These are phyloP conservation scores for Berkeleyomyces rouxiae DNA, from an alignment of 2,329 filamentous ascomycete genomes.

Conservation along the genomic window DNA sequence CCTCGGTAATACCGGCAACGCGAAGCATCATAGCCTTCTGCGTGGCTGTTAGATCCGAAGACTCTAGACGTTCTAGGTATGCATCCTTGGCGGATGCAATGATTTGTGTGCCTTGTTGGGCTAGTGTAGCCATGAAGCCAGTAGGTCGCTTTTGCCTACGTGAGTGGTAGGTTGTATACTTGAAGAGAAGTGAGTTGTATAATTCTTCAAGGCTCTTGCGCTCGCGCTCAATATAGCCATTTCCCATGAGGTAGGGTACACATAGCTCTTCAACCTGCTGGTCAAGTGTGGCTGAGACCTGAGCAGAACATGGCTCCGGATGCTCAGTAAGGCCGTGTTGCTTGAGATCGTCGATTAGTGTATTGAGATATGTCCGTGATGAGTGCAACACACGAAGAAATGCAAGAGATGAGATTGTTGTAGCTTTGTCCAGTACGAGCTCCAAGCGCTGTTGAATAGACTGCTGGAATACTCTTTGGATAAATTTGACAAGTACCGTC, in stretches of 20 bases:
- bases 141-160: conserved; percentile 74
- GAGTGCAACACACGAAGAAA: conserved; percentile 85
- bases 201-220: conserved; percentile 57
- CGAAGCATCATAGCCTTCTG: conserved; percentile 83
- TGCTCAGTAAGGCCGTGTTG: conserved; percentile 88
- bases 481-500: conserved; percentile 78
- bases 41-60: conserved; percentile 69
- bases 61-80: conserved; percentile 77
- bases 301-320: conserved; percentile 75
- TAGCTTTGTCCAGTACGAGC: conserved; percentile 88
- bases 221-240: conserved; percentile 55
- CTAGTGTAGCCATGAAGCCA: conserved; percentile 81
- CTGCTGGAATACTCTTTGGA: conserved; percentile 93
- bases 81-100: conserved; percentile 78
- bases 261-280: conserved; percentile 66
- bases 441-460: conserved; percentile 93
- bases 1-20: conserved; percentile 69
- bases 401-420: conserved; percentile 76
- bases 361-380: conserved; percentile 73
- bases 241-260: conserved; percentile 51
- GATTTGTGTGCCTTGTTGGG: conserved; percentile 77
- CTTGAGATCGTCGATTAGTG: conserved; percentile 83
- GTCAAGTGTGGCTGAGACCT: conserved; percentile 60
- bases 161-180: conserved; percentile 90
- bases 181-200: conserved; percentile 85